Evolutionary conservation across 2,329 filamentous ascomycete genomes (phyloP).

Genomic region (Penicillium sp.): DNA sequence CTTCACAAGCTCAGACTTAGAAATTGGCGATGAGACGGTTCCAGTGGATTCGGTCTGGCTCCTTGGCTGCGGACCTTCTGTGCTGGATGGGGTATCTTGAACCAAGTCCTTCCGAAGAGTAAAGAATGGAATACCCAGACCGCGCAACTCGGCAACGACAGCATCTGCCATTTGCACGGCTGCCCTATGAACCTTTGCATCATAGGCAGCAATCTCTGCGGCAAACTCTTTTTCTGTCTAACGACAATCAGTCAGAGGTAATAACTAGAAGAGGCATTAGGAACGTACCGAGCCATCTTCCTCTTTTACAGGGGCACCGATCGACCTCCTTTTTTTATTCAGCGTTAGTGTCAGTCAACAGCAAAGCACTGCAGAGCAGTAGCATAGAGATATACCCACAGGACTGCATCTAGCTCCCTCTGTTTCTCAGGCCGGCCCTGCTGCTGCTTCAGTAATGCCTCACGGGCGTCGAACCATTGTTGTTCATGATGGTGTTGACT

Average conservation of each 20-base stretch:
- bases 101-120: slow-evolving; percentile 48
- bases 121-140: slow-evolving; percentile 61
- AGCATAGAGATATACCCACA: slow-evolving; percentile 41
- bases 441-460: slow-evolving; percentile 52
- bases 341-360: neutral
- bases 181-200: slow-evolving; percentile 61
- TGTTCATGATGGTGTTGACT: slow-evolving; percentile 62
- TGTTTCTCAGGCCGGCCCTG: slow-evolving; percentile 51
- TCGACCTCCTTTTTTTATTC: slow-evolving; percentile 36
- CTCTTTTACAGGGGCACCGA: slow-evolving; percentile 42
- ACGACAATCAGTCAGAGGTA: neutral
- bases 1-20: slow-evolving; percentile 40
- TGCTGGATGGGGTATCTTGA: slow-evolving; percentile 12
- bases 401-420: slow-evolving; percentile 52
- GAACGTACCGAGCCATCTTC: slow-evolving; percentile 27
- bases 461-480: slow-evolving; percentile 57
- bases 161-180: slow-evolving; percentile 58
- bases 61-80: neutral
- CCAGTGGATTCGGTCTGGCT: neutral
- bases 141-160: slow-evolving; percentile 55
- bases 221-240: slow-evolving; percentile 49
- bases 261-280: neutral
- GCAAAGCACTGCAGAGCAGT: neutral
- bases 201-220: slow-evolving; percentile 57
- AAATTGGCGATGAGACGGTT: slow-evolving; percentile 25